Evolutionary conservation across 768 basidiomycete species (phyloP).

Genomic region (Exidia glandulosa): DNA sequence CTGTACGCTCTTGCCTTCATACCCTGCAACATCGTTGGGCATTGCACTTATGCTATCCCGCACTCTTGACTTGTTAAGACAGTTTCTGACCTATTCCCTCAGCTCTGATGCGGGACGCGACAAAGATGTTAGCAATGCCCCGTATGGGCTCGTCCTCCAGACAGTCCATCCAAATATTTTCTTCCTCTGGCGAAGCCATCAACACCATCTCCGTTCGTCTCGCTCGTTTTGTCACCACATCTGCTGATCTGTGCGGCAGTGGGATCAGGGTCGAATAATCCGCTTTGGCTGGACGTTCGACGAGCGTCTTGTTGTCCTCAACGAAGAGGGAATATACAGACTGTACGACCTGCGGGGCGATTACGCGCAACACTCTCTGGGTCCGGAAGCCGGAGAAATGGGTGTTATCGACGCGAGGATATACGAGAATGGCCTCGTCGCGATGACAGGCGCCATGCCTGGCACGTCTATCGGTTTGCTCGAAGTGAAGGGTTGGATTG

Average conservation of each 20-base stretch:
- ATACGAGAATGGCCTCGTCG: slow-evolving; percentile 80
- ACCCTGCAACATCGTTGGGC: too few relatives aligned
- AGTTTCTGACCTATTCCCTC: background rate
- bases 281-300: slow-evolving; percentile 78
- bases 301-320: slow-evolving; percentile 72
- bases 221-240: slow-evolving; percentile 16
- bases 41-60: too few relatives aligned
- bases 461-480: slow-evolving; percentile 58
- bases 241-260: slow-evolving; percentile 34
- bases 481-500: slow-evolving; percentile 86
- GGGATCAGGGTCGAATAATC: slow-evolving; percentile 80
- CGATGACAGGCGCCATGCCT: too few relatives aligned
- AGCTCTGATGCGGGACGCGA: slow-evolving; percentile 83
- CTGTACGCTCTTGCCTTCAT: too few relatives aligned
- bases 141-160: slow-evolving; percentile 50
- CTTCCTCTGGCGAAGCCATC: slow-evolving; percentile 63
- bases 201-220: slow-evolving; percentile 56
- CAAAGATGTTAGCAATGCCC: slow-evolving; percentile 66
- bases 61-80: too few relatives aligned
- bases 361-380: slow-evolving; percentile 78
- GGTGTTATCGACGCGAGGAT: slow-evolving; percentile 80
- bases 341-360: slow-evolving; percentile 81
- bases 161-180: slow-evolving; percentile 61
- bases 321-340: slow-evolving; percentile 88
- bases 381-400: slow-evolving; percentile 67